Percentiles rank a stretch among this genome's conserved stretches.
Evolutionary conservation across 129 eudicot genomes (phyloP).

Genomic region (Tagetes patula): DNA sequence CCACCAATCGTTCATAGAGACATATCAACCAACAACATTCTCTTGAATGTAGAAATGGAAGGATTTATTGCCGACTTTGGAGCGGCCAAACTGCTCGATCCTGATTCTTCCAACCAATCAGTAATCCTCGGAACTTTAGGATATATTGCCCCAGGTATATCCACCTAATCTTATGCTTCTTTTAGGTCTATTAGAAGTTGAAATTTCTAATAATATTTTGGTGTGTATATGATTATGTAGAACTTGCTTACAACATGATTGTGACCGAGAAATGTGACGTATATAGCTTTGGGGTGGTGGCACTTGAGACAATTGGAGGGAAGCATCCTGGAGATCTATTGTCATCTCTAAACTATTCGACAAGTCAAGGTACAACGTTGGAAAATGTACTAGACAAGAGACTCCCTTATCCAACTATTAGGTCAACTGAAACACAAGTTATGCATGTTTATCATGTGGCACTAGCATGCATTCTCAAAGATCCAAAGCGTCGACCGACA

Average conservation of each 20-base stretch:
- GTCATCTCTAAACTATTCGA: background rate
- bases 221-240: background rate
- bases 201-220: background rate
- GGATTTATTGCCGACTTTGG: constrained; percentile 25
- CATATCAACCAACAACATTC: constrained; percentile 24
- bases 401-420: constrained; percentile 27
- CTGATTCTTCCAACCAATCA: constrained; percentile 20
- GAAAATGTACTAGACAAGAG: constrained; percentile 28
- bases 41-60: constrained; percentile 16
- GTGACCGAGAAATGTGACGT: constrained; percentile 23
- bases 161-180: background rate
- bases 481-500: constrained; percentile 28
- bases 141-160: constrained; percentile 26
- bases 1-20: background rate
- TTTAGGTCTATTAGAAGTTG: background rate
- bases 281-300: constrained; percentile 27
- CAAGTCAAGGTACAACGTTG: background rate
- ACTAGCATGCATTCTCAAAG: constrained; percentile 8
- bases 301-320: constrained; percentile 27
- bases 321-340: constrained; percentile 29
- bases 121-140: constrained; percentile 14
- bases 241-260: constrained; percentile 17
- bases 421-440: constrained; percentile 4
- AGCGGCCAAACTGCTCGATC: background rate
- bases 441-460: constrained; percentile 16